These are phyloP conservation scores for Hemerocallis citrina DNA, from an alignment of 106 monocot genomes.

Conservation along the genomic window DNA sequence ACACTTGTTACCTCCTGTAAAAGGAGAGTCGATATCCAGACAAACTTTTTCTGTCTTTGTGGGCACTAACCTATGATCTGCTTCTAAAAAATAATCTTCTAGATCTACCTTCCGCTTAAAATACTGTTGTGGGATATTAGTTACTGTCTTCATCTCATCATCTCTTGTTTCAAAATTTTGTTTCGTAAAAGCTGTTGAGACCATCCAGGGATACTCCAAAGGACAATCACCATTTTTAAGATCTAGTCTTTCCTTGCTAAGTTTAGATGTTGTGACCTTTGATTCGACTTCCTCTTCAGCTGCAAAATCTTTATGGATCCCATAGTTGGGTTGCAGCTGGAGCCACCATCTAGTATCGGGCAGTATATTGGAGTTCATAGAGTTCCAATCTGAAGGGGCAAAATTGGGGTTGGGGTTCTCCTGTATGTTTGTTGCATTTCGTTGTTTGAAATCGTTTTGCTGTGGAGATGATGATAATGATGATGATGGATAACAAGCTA, in stretches of 20 bases:
- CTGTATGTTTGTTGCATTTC: conserved; percentile 17
- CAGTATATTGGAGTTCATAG: conserved; percentile 30
- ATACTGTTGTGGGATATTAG: conserved; percentile 5
- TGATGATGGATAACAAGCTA: conserved; percentile 54
- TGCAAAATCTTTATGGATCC: conserved; percentile 38
- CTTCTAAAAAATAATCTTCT: conserved; percentile 15
- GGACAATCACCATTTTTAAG: conserved; percentile 11
- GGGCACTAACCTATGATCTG: conserved; percentile 25
- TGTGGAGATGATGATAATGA: conserved; percentile 37
- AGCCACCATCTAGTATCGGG: conserved; percentile 78
- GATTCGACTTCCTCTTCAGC: conserved; percentile 20
- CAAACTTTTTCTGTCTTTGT: conserved; percentile 20
- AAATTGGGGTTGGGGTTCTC: conserved; percentile 24
- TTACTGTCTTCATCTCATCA: conserved; percentile 25
- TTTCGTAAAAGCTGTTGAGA: conserved; percentile 34
- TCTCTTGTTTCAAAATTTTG: conserved; percentile 21
- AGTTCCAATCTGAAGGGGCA: conserved; percentile 36
- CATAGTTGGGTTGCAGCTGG: conserved; percentile 54
- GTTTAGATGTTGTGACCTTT: conserved; percentile 6
- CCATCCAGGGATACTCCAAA: conserved; percentile 26
- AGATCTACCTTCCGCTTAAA: conserved; percentile 24
- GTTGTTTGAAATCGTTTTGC: conserved; percentile 23
- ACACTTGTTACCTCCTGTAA: conserved; percentile 32
- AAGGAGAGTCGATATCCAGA: conserved; percentile 20
- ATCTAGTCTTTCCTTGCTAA: background rate